Conservation (phyloP, 805 yeast species). For the Candida qinlingensis region DNA sequence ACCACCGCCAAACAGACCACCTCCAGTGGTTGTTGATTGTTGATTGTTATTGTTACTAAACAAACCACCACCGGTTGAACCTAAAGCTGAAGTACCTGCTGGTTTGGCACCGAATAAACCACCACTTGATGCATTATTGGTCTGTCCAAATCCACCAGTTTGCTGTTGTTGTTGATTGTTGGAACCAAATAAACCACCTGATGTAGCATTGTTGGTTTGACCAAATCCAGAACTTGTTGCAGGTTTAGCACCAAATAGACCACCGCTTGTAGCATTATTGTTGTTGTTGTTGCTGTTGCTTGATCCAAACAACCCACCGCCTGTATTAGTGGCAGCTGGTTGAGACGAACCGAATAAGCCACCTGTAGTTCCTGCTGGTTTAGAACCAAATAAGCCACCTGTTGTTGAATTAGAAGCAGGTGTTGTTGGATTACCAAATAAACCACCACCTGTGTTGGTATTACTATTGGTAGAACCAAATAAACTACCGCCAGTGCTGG, state of each 20-base stretch:
- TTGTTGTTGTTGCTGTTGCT: constrained; percentile 14
- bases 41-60: constrained; percentile 30
- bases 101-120: constrained; percentile 40
- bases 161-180: constrained; percentile 23
- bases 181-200: constrained; percentile 26
- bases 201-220: constrained; percentile 10
- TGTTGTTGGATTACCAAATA: constrained; percentile 32
- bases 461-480: constrained; percentile 31
- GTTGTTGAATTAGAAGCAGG: constrained; percentile 18
- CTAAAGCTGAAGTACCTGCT: constrained; percentile 9
- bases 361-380: constrained; percentile 15
- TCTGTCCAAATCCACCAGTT: constrained; percentile 32
- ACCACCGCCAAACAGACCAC: constrained; percentile 35
- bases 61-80: constrained; percentile 28
- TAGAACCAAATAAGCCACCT: constrained; percentile 26
- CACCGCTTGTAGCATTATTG: constrained; percentile 26
- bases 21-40: constrained; percentile 23
- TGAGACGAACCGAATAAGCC: constrained; percentile 15
- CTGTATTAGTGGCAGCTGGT: constrained; percentile 6
- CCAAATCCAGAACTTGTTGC: constrained; percentile 15
- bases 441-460: constrained; percentile 27
- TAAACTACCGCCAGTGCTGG: constrained; percentile 31
- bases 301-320: constrained; percentile 37
- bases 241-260: constrained; percentile 36
- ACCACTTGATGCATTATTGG: constrained; percentile 27